Evolutionary conservation across 441 rosid species (phyloP).

Genomic region (Codiaeum variegatum): DNA sequence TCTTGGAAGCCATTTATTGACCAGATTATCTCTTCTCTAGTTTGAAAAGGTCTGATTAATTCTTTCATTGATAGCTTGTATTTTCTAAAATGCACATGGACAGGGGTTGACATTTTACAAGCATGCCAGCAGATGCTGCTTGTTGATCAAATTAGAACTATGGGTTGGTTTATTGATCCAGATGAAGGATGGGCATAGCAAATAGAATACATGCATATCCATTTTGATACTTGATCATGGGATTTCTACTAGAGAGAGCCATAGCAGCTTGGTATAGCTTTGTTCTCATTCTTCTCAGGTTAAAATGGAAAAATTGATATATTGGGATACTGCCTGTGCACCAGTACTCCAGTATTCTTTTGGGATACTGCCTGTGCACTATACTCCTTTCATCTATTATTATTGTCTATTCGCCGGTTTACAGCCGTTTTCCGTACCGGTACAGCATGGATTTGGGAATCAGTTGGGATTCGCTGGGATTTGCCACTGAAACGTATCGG

Average conservation of each 20-base stretch:
- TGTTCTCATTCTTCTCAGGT: background rate
- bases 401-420: too few species aligned
- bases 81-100: background rate
- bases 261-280: background rate
- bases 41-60: background rate
- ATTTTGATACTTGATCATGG: background rate
- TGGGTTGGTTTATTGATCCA: background rate
- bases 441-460: background rate
- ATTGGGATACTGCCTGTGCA: background rate
- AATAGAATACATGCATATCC: background rate
- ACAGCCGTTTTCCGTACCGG: too few species aligned
- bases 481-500: too few species aligned
- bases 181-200: background rate
- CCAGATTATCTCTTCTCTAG: background rate
- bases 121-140: slow-evolving; percentile 5
- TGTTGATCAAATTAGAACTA: background rate
- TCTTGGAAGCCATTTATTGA: background rate
- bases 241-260: background rate
- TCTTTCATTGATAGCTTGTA: background rate
- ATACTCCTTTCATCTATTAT: background rate
- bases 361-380: background rate
- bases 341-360: background rate
- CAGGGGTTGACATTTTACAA: background rate
- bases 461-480: too few species aligned
- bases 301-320: background rate